Evolutionary conservation across 2,329 filamentous ascomycete species (phyloP), one percentile per base, ranked within the genome.

Genomic region (Dactylella cylindrospora): DNA sequence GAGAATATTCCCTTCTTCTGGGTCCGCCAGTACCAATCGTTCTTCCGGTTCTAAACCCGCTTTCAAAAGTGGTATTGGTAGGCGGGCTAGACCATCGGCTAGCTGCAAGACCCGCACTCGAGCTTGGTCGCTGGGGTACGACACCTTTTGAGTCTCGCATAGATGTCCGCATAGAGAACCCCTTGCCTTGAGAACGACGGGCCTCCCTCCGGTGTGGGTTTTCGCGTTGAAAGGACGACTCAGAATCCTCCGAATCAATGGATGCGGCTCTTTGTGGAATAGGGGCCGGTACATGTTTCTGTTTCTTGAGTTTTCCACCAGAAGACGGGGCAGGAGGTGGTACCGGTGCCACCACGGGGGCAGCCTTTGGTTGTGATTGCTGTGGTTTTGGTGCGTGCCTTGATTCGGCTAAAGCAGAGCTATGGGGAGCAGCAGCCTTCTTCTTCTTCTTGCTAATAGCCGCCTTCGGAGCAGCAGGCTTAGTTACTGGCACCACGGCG

Each of bases 141-240:
- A 40, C 45, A 4, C 55, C 55, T 25, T 28, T 53, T 3, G 47
- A 25, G 28, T 61, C 55, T 5, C 55, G 55, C 55, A 61, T 61
- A n/a, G 55, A 61, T 17, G 31, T 47, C 5, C 55, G 47, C 47
- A 52, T 52, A 3, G 41, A 47, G 19, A 52, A 52, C 19, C 55
- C 55, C 9, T 45, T 40, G 28, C 39, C 29, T n/a, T n/a, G n/a
- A 5, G 47, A 35, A 19, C 55, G 55, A 20, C 55, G 55, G 4
- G 44, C 43, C 5, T 43, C 35, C 20, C 22, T 43, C 28, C 55
- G 55, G 8, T 49, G 47, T 5, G 46, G 45, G 23, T 53, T 61
- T 25, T 61, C 55, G 1, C 55, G 47, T 19, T 61, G 47, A 43
- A 61, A 61, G 5, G 55, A 61, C 10, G 55, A 61, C 22, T 53